These are phyloP conservation scores for Exophiala oligosperma DNA, from an alignment of 2,329 filamentous ascomycete genomes.

Conservation along the genomic window DNA sequence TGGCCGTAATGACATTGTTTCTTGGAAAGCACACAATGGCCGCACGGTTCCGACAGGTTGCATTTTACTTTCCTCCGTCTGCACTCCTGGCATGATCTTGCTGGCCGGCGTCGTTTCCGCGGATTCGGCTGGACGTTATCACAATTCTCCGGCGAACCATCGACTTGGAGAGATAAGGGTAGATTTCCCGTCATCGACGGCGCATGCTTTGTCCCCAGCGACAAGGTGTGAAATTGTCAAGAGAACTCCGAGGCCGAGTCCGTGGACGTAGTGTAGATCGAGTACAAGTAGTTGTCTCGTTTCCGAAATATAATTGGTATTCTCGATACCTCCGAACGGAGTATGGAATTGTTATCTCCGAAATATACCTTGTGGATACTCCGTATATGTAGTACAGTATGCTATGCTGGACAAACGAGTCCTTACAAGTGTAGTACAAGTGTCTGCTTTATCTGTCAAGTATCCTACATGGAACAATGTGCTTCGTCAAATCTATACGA, in stretches of 20 bases:
- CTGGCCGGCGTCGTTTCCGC: neutral
- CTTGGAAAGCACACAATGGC: neutral
- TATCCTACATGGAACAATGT: neutral
- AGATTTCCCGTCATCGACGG: neutral
- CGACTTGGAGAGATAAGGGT: neutral
- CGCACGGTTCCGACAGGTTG: neutral
- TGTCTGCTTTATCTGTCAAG: too few species aligned
- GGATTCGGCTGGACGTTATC: neutral
- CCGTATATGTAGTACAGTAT: too few species aligned
- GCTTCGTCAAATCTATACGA: neutral
- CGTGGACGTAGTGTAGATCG: neutral
- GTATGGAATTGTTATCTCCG: too few species aligned
- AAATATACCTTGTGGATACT: too few species aligned
- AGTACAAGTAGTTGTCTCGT: neutral
- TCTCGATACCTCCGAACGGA: too few species aligned
- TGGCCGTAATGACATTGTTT: slow-evolving; percentile 1
- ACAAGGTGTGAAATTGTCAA: neutral
- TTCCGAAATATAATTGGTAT: too few species aligned
- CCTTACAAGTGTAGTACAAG: too few species aligned
- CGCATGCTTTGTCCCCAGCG: neutral
- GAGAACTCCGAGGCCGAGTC: neutral
- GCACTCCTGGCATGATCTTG: neutral
- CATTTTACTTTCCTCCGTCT: slow-evolving; percentile 2
- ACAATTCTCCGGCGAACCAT: neutral
- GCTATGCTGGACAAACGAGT: too few species aligned